phyloP scores from a whole-genome alignment of 139 green algal species.

The Chlorella ohadii region DNA sequence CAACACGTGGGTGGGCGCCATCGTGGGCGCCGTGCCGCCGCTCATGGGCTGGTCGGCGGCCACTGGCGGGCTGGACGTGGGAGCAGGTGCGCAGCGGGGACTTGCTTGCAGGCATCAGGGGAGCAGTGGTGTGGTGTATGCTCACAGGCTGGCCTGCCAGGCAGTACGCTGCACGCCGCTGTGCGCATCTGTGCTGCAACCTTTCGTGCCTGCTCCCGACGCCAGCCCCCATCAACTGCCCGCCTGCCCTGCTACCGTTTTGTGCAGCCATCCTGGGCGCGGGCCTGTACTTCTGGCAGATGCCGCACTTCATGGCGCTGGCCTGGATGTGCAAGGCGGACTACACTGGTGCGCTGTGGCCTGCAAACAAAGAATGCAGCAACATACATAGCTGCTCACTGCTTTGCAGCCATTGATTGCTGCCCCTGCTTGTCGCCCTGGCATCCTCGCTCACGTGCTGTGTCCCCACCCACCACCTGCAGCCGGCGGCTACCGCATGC shows the following conservation, averaged over 20 bases:
- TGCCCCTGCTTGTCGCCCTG: no score
- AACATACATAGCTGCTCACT: no score
- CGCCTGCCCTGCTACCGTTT: background rate
- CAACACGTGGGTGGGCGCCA: conserved; percentile 97
- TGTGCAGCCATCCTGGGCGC: conserved; percentile 73
- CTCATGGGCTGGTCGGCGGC: conserved; percentile 97
- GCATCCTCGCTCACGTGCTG: no score
- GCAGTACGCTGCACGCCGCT: background rate
- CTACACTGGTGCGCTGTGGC: conserved; percentile 21
- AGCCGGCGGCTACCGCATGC: conserved; percentile 89
- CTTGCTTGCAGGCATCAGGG: background rate
- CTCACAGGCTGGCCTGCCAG: background rate
- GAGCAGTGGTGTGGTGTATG: no score
- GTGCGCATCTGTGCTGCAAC: background rate
- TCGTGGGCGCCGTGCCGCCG: conserved; percentile 97
- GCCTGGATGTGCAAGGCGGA: conserved; percentile 95
- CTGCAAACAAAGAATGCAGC: no score
- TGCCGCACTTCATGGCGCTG: conserved; percentile 98
- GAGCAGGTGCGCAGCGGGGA: conserved; percentile 22
- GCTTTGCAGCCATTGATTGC: no score
- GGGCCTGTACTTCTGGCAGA: conserved; percentile 96
- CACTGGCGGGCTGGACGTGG: conserved; percentile 60
- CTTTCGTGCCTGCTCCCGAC: background rate
- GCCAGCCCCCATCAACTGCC: no score
- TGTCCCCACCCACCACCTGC: conserved; percentile 58